phyloP scores from a whole-genome alignment of 306 rosid genomes.

The Prunus mongolica region DNA sequence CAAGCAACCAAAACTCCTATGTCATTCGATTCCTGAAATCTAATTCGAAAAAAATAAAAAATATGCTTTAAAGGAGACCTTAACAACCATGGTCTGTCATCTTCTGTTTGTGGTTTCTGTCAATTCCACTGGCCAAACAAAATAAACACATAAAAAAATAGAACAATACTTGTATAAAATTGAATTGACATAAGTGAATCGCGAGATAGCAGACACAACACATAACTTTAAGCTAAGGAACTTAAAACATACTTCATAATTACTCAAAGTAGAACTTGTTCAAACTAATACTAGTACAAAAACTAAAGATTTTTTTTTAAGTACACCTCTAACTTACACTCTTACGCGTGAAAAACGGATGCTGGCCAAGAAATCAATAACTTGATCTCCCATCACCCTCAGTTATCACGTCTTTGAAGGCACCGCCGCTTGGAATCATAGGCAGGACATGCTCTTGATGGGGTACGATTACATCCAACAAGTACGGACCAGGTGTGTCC shows the following conservation, averaged over 20 bases:
- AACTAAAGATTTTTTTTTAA: neutral
- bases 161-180: too few relatives aligned
- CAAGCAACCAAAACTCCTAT: too few relatives aligned
- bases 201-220: neutral
- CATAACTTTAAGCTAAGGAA: neutral
- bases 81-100: neutral
- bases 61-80: neutral
- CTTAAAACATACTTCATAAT: neutral
- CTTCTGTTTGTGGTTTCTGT: neutral
- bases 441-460: conserved; percentile 97
- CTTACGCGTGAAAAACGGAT: neutral
- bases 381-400: conserved; percentile 78
- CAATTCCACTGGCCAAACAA: neutral
- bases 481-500: conserved; percentile 84
- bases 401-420: conserved; percentile 83
- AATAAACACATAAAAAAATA: too few relatives aligned
- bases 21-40: neutral
- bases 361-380: conserved; percentile 26
- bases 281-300: neutral
- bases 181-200: too few relatives aligned
- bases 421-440: conserved; percentile 87
- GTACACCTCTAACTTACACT: conserved; percentile 17
- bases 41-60: too few relatives aligned
- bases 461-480: conserved; percentile 81
- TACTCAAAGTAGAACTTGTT: neutral